Evolutionary conservation across 805 yeast genomes (phyloP).

Genomic region (Lipomyces chichibuensis): DNA sequence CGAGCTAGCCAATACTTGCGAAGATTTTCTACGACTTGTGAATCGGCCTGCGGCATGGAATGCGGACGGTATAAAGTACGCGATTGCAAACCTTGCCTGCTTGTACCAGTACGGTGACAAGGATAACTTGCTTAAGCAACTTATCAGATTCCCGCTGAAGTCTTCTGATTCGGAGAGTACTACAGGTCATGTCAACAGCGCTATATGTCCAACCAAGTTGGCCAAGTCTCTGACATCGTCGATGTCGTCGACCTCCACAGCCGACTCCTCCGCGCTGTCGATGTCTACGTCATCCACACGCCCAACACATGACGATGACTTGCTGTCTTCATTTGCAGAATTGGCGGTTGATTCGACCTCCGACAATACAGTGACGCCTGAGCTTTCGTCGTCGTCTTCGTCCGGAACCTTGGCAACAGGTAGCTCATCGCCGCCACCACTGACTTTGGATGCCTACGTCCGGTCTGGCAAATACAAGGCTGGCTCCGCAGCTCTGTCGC

Average conservation of each 20-base stretch:
- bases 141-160: conserved; percentile 7
- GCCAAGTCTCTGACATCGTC: conserved; percentile 1
- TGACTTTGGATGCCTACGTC: conserved; percentile 5
- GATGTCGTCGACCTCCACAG: conserved; percentile 1
- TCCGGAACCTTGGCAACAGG: not conserved
- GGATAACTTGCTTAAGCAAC: conserved; percentile 8
- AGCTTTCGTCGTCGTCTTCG: not conserved
- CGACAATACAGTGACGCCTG: not conserved
- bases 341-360: not conserved
- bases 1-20: conserved; percentile 2
- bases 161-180: not conserved
- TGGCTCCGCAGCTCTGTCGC: conserved; percentile 8
- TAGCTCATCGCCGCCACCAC: not conserved
- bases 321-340: conserved; percentile 12
- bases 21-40: conserved; percentile 15
- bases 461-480: conserved; percentile 13
- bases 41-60: conserved; percentile 30
- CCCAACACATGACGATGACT: not conserved
- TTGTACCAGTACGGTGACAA: conserved; percentile 25
- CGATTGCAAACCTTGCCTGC: conserved; percentile 26
- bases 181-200: not conserved
- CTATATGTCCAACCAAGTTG: not conserved
- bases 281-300: not conserved
- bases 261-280: not conserved
- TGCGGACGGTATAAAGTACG: conserved; percentile 29